Percentiles rank a stretch among this genome's conserved stretches.
Evolutionary conservation across 495 filamentous ascomycete genomes (phyloP).

Genomic region (Xylaria venustula): DNA sequence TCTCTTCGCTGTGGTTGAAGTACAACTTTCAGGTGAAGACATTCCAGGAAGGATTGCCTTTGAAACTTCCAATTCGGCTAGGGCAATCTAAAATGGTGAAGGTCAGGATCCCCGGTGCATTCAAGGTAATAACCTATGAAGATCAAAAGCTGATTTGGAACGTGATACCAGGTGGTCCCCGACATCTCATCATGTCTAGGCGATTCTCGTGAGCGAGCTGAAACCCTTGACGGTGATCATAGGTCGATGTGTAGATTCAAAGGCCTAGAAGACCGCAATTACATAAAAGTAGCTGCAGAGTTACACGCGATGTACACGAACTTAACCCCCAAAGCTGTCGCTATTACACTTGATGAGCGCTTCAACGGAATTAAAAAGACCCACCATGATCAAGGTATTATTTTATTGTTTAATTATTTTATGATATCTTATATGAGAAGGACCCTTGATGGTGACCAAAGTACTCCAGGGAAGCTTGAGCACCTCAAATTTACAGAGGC

Average conservation of each 20-base stretch:
- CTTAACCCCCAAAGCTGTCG: no score
- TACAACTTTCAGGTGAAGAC: slow-evolving; percentile 23
- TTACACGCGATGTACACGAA: slow-evolving; percentile 5
- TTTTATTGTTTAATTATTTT: no score
- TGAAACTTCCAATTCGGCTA: not conserved
- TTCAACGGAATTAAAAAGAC: no score
- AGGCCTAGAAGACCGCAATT: slow-evolving; percentile 21
- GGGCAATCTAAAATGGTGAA: no score
- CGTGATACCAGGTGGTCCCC: slow-evolving; percentile 27
- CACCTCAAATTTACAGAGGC: no score
- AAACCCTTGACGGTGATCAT: slow-evolving; percentile 26
- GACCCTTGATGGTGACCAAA: no score
- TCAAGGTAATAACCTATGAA: no score
- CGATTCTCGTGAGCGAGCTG: slow-evolving; percentile 21
- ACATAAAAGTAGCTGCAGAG: slow-evolving; percentile 21
- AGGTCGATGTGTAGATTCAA: slow-evolving; percentile 31
- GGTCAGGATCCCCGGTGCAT: no score
- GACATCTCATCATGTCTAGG: slow-evolving; percentile 28
- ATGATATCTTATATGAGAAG: no score
- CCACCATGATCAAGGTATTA: no score
- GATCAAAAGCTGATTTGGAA: slow-evolving; percentile 8
- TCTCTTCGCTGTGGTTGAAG: slow-evolving; percentile 14
- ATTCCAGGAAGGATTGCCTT: slow-evolving; percentile 17
- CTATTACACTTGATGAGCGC: no score
- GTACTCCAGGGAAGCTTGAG: no score